phyloP scores from a whole-genome alignment of 106 monocot species.

The Posidonia australis region DNA sequence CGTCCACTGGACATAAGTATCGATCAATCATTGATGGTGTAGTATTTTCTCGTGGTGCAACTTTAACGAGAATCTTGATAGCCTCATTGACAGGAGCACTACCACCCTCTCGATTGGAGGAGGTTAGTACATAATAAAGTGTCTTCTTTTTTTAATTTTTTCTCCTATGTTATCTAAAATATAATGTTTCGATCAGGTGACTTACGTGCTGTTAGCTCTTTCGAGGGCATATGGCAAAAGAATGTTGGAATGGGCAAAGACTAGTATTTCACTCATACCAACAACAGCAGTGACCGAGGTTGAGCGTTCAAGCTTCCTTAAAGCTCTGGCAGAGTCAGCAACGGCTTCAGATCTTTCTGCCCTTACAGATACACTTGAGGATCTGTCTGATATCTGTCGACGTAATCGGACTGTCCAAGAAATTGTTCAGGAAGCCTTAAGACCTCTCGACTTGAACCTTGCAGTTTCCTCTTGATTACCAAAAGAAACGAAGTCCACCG shows the following conservation, averaged over 20 bases:
- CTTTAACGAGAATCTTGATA: slow-evolving; percentile 78
- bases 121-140: slow-evolving; percentile 23
- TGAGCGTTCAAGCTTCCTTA: slow-evolving; percentile 53
- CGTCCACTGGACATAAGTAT: slow-evolving; percentile 54
- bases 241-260: slow-evolving; percentile 66
- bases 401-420: slow-evolving; percentile 78
- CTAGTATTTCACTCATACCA: slow-evolving; percentile 61
- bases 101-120: slow-evolving; percentile 73
- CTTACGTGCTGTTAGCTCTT: slow-evolving; percentile 57
- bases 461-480: slow-evolving; percentile 19
- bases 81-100: slow-evolving; percentile 86
- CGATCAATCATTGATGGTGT: slow-evolving; percentile 39
- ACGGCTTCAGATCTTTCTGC: slow-evolving; percentile 34
- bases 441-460: slow-evolving; percentile 73
- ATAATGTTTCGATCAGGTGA: slow-evolving; percentile 34
- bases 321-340: slow-evolving; percentile 51
- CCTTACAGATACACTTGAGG: slow-evolving; percentile 47
- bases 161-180: neutral
- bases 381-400: slow-evolving; percentile 84
- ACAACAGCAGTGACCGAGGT: slow-evolving; percentile 63
- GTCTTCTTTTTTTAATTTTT: neutral
- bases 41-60: slow-evolving; percentile 60
- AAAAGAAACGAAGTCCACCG: neutral
- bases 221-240: slow-evolving; percentile 50
- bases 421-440: slow-evolving; percentile 83